phyloP scores from a whole-genome alignment of 148 eudicot species.

The Rhododendron molle region DNA sequence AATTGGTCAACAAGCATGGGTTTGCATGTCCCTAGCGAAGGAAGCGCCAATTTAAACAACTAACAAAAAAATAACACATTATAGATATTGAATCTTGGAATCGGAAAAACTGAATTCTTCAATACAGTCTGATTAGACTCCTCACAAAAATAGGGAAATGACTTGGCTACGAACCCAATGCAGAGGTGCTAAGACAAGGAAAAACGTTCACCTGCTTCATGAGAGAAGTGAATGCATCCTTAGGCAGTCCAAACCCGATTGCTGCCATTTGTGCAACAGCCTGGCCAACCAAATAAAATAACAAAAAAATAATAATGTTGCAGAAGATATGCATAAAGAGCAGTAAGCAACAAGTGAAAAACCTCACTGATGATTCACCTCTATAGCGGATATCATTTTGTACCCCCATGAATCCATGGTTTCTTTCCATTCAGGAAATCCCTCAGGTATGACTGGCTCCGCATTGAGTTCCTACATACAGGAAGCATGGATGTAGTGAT shows the following conservation, averaged over 20 bases:
- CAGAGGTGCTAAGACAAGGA: not conserved
- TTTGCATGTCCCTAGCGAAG: not conserved
- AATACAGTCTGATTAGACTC: not conserved
- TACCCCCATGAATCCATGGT: constrained; percentile 95
- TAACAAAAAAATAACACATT: not conserved
- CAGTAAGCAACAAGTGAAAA: not conserved
- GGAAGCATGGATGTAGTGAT: not conserved
- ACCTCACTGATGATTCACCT: constrained; percentile 38
- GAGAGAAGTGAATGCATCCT: constrained; percentile 85
- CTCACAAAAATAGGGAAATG: not conserved
- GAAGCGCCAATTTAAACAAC: not conserved
- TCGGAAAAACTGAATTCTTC: not conserved
- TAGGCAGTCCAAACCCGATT: constrained; percentile 73
- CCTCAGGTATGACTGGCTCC: constrained; percentile 93
- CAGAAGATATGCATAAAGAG: not conserved
- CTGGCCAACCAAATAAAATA: constrained; percentile 27
- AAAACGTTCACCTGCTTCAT: constrained; percentile 65
- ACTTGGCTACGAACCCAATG: not conserved
- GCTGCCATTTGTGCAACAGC: constrained; percentile 97
- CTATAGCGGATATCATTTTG: constrained; percentile 83
- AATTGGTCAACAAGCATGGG: not conserved
- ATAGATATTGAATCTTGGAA: not conserved
- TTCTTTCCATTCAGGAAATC: constrained; percentile 86
- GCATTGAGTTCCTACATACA: constrained; percentile 69
- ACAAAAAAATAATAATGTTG: not conserved